A percentile compares a stretch with the other conserved stretches of the same genome.
These are phyloP conservation scores for Ceriops tagal DNA, from an alignment of 345 rosid genomes.

Conservation along the genomic window DNA sequence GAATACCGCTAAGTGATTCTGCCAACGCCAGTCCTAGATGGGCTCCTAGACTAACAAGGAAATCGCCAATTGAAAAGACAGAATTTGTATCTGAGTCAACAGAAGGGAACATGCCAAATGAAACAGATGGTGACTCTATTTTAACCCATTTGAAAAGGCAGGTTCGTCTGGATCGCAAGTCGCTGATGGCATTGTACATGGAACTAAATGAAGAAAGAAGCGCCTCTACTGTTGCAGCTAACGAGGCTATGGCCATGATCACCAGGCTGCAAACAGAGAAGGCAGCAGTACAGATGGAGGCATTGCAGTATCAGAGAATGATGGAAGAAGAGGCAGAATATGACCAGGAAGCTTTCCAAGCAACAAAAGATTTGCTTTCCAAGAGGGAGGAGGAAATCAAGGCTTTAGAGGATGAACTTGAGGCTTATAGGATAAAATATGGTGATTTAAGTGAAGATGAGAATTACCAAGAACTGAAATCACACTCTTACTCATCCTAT, in stretches of 20 bases:
- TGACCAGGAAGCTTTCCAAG: constrained; percentile 79
- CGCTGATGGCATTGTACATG: constrained; percentile 76
- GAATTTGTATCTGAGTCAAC: constrained; percentile 40
- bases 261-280: constrained; percentile 84
- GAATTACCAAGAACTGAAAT: constrained; percentile 22
- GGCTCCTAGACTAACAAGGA: constrained; percentile 39
- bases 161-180: constrained; percentile 73
- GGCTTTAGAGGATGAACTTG: constrained; percentile 58
- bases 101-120: constrained; percentile 34
- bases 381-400: constrained; percentile 63
- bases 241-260: constrained; percentile 94
- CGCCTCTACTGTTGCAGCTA: constrained; percentile 89
- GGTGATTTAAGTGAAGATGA: constrained; percentile 40
- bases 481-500: constrained; percentile 16
- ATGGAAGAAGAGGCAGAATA: constrained; percentile 97
- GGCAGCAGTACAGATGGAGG: constrained; percentile 95
- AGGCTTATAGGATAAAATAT: constrained; percentile 53
- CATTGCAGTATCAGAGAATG: constrained; percentile 94
- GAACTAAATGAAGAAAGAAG: constrained; percentile 88
- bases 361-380: constrained; percentile 39
- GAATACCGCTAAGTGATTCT: constrained; percentile 69
- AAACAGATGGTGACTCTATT: constrained; percentile 50
- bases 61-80: constrained; percentile 48
- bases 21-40: constrained; percentile 60
- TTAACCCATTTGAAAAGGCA: constrained; percentile 67